Evolutionary conservation across 2,329 filamentous ascomycete species (phyloP).

Genomic region (Alternaria incomplexa): DNA sequence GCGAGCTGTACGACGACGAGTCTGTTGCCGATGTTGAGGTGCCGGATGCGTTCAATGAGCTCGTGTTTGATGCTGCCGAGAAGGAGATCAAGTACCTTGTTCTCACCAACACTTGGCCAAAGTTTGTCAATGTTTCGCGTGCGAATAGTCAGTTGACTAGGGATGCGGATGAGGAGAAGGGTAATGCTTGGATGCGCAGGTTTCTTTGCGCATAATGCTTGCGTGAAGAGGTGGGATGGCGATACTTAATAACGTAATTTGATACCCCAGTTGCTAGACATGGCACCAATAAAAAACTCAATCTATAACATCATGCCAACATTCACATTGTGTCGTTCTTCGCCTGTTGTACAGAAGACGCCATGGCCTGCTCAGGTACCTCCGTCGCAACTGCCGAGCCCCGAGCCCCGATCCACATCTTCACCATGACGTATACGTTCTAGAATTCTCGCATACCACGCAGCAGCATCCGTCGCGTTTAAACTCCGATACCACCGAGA

Average conservation of each 20-base stretch:
- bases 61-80: conserved; percentile 40
- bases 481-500: conserved; percentile 2
- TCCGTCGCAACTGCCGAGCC: conserved; percentile 7
- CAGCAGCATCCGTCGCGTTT: not conserved
- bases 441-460: not conserved
- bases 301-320: no score
- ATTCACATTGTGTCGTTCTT: not conserved
- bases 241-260: not conserved
- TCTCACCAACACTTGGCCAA: conserved; percentile 47
- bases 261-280: not conserved
- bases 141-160: conserved; percentile 25
- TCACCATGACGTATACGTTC: conserved; percentile 5
- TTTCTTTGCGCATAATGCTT: conserved; percentile 8
- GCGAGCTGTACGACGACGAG: conserved; percentile 24
- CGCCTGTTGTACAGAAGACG: not conserved
- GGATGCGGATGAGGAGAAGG: conserved; percentile 21
- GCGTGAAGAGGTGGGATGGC: not conserved
- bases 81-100: conserved; percentile 45
- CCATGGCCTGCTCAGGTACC: not conserved
- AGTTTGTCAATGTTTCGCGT: conserved; percentile 40
- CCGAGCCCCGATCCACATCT: not conserved
- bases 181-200: conserved; percentile 11
- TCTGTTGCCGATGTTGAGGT: conserved; percentile 23
- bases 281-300: not conserved
- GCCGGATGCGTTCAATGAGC: conserved; percentile 33